Base-by-base conservation (phyloP, 768 basidiomycete species). In the Leccinum boreale region DNA sequence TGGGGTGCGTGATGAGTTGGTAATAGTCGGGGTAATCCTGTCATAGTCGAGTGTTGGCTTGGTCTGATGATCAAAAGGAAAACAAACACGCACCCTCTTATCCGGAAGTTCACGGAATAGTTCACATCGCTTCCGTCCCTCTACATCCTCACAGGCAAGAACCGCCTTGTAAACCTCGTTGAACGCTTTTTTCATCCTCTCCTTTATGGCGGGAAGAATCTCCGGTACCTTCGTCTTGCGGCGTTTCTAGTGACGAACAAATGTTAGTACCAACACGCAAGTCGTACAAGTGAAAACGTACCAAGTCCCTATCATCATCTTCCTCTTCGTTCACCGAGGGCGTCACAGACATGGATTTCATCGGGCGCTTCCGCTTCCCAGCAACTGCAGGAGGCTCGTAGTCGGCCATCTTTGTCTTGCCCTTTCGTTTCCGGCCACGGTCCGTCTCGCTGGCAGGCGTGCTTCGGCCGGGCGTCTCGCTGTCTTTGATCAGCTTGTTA, bases 1-100 rank as follows among this genome's bases (percentile, higher is more conserved):
- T 98, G 3, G 96, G 96, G 49, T 85, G 81, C 3, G 77, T 78
- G 74, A 99, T 98, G 66, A 94, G 81, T 56, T 87, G 82, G 72
- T 95, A 97, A 70, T 98, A 99, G 67, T 94, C 90, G 29, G 93
- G 92, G 67, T 95, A 95, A 56, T 89, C 85, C 90, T 94, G 44
- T 50, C n/a, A 39, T 9, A 21, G 23, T 36, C 12, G 12, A 11
- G 52, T 68, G 33, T 70, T 59, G 63, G 53, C 48, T 10, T 51
- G 26, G 6, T 51, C 57, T 11, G 26, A 21, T 19, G 26, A 21
- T 19, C n/a, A 7, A 1, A 33, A 52, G n/a, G 19, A 23, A 19
- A 54, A 52, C 45, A 1, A 4, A 29, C 14, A 71, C 79, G 60
- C 66, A 88, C 90, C 70, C 85, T 81, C 73, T 78, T 86, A 67